A percentile compares a stretch with the other conserved stretches of the same genome.
phyloP scores from a whole-genome alignment of 176 grass and related monocot genomes.

The Cenchrus purpureus region DNA sequence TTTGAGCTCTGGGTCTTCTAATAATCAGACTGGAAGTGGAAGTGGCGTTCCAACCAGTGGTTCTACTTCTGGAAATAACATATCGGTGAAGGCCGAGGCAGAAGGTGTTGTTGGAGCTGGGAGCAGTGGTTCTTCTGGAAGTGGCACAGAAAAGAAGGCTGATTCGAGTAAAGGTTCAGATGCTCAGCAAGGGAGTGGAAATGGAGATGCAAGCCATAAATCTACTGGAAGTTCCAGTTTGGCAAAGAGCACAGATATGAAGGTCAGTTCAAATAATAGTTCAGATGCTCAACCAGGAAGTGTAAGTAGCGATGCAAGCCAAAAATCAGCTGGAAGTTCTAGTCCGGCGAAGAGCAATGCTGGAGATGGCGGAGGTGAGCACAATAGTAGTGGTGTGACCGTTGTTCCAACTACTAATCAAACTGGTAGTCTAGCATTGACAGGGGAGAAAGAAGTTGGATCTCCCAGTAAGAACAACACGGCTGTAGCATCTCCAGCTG shows the following conservation, averaged over 20 bases:
- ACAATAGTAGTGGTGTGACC: constrained; percentile 1
- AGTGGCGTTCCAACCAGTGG: constrained; percentile 28
- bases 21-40: constrained; percentile 4
- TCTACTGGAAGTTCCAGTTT: background rate
- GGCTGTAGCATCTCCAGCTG: constrained; percentile 17
- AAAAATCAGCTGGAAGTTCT: constrained; percentile 21
- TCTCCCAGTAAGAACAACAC: constrained; percentile 50
- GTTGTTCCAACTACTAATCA: constrained; percentile 29
- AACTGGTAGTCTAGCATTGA: background rate
- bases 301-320: constrained; percentile 8
- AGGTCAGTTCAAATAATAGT: constrained; percentile 12
- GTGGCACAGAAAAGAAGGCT: background rate
- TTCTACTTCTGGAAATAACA: constrained; percentile 38
- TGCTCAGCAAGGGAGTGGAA: background rate
- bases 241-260: constrained; percentile 13
- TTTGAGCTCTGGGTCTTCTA: constrained; percentile 4
- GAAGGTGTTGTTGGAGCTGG: background rate
- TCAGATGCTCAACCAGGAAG: constrained; percentile 8
- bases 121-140: constrained; percentile 26
- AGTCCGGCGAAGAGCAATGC: background rate
- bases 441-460: constrained; percentile 31
- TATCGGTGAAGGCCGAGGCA: background rate
- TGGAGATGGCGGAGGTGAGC: background rate
- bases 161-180: constrained; percentile 31
- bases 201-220: constrained; percentile 15